Percentiles rank a stretch among this genome's conserved stretches.
phyloP scores from a whole-genome alignment of 2,329 filamentous ascomycete species.

The Fusarium concolor region DNA sequence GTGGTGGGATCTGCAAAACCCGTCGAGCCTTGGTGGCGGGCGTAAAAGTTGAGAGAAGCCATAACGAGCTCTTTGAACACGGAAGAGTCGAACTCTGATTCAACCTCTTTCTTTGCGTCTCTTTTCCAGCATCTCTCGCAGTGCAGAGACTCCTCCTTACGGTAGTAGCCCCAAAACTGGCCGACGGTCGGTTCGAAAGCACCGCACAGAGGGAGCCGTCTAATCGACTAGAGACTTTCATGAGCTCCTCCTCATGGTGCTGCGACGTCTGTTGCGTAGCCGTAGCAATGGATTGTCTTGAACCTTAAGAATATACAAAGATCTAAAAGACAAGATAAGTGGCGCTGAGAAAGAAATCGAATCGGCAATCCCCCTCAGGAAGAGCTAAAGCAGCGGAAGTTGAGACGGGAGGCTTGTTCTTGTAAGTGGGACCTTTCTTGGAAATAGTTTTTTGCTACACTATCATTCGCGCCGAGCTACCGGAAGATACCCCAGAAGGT shows the following conservation, averaged over 20 bases:
- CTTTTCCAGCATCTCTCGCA: constrained; percentile 30
- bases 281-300: constrained; percentile 13
- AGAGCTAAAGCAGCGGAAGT: constrained; percentile 38
- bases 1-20: constrained; percentile 18
- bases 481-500: constrained; percentile 18
- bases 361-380: constrained; percentile 37
- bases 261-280: constrained; percentile 33
- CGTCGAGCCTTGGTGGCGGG: constrained; percentile 43
- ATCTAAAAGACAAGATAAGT: not conserved
- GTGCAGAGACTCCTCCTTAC: constrained; percentile 46
- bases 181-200: constrained; percentile 59
- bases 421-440: constrained; percentile 38
- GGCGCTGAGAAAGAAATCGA: constrained; percentile 33
- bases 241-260: constrained; percentile 66
- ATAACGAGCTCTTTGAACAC: constrained; percentile 52
- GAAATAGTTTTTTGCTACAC: constrained; percentile 42
- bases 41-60: constrained; percentile 58
- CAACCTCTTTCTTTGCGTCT: constrained; percentile 23
- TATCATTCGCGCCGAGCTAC: constrained; percentile 40
- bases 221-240: constrained; percentile 70
- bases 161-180: constrained; percentile 43
- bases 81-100: constrained; percentile 24
- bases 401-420: constrained; percentile 35
- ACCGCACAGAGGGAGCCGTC: constrained; percentile 70
- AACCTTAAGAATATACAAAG: not conserved